These are phyloP conservation scores for Coemansia sp. DNA, from an alignment of 192 early-diverging fungal genomes.

Conservation along the genomic window DNA sequence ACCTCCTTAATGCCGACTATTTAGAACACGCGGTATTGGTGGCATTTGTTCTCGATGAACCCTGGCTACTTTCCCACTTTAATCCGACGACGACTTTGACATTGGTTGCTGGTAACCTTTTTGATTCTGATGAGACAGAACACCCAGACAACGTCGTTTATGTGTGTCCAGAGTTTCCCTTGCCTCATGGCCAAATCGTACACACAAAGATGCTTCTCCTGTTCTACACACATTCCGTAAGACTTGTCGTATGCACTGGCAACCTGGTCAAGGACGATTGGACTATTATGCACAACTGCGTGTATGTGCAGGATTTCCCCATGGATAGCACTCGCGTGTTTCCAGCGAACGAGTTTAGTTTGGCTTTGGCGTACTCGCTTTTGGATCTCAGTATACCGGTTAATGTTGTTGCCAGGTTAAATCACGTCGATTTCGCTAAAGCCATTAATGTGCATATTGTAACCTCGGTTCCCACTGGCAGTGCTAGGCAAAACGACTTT, in stretches of 20 bases:
- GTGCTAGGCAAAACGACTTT: neutral
- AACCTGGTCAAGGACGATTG: conserved; percentile 31
- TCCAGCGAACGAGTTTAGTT: conserved; percentile 26
- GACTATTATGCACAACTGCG: conserved; percentile 30
- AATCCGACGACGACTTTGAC: neutral
- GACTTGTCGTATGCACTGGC: conserved; percentile 21
- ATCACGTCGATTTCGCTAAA: conserved; percentile 25
- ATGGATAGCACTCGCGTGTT: neutral
- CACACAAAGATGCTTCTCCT: conserved; percentile 35
- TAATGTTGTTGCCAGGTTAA: conserved; percentile 16
- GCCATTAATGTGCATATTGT: conserved; percentile 15
- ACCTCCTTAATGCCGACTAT: conserved; percentile 7
- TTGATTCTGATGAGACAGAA: neutral
- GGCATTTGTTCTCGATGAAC: conserved; percentile 13
- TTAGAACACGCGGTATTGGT: conserved; percentile 15
- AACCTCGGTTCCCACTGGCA: conserved; percentile 26
- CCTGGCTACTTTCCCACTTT: conserved; percentile 23
- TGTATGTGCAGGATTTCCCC: conserved; percentile 35
- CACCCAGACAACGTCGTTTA: neutral
- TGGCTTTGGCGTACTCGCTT: conserved; percentile 22
- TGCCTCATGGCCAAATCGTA: conserved; percentile 21
- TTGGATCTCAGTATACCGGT: conserved; percentile 24
- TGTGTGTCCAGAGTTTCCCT: conserved; percentile 11
- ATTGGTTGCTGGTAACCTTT: neutral
- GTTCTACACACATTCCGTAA: conserved; percentile 10